Conservation (phyloP, 2,329 filamentous ascomycete species). For the Claviceps monticola region DNA sequence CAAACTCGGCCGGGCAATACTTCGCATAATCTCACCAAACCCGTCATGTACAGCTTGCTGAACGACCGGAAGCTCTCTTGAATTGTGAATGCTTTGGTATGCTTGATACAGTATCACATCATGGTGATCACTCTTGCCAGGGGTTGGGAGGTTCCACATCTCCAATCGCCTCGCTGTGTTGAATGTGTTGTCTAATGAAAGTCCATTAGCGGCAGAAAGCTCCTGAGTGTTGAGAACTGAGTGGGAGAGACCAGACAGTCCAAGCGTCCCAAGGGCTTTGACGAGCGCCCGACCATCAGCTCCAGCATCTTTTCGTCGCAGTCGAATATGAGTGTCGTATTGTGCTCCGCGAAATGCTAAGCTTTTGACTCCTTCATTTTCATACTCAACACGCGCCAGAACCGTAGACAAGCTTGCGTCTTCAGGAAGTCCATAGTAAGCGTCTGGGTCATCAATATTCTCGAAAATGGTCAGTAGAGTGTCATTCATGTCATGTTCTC, state of each 20-base stretch:
- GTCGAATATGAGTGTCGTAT: constrained; percentile 71
- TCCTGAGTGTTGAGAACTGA: constrained; percentile 59
- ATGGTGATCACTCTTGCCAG: constrained; percentile 45
- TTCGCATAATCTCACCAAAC: constrained; percentile 44
- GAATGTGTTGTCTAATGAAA: constrained; percentile 58
- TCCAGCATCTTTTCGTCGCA: constrained; percentile 38
- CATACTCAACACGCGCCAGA: constrained; percentile 72
- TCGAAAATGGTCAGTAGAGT: constrained; percentile 74
- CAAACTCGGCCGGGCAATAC: constrained; percentile 33
- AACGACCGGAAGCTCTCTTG: constrained; percentile 40
- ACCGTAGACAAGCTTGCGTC: constrained; percentile 64
- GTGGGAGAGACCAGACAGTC: constrained; percentile 74
- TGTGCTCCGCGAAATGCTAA: constrained; percentile 83
- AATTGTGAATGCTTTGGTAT: constrained; percentile 65
- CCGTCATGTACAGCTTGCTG: constrained; percentile 48
- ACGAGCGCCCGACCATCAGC: constrained; percentile 57
- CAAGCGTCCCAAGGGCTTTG: constrained; percentile 64
- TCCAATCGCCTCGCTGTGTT: constrained; percentile 70
- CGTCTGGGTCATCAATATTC: constrained; percentile 88
- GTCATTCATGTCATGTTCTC: constrained; percentile 44
- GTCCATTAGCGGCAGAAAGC: constrained; percentile 39
- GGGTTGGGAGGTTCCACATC: constrained; percentile 80
- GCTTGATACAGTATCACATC: constrained; percentile 63
- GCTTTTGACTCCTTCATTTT: constrained; percentile 74
- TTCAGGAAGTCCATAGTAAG: constrained; percentile 84